These are phyloP conservation scores for Pinus tabuliformis DNA, from an alignment of 75 land plant genomes.

Conservation along the genomic window DNA sequence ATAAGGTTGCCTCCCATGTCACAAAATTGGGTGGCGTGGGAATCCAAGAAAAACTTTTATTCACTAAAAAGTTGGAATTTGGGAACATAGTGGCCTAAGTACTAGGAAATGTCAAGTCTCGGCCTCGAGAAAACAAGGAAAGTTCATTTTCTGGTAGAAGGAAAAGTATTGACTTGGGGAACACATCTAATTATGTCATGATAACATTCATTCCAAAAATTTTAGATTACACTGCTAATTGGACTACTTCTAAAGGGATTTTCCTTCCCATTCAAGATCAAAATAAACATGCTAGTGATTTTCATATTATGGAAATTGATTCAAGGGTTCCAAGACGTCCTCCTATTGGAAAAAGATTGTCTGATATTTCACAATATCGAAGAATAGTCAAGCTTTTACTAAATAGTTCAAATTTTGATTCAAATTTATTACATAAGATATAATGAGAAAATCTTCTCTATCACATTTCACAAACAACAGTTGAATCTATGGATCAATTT, in stretches of 20 bases:
- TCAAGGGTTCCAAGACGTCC: conserved; percentile 47
- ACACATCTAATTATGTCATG: conserved; percentile 19
- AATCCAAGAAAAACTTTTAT: conserved; percentile 35
- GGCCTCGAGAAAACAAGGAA: conserved; percentile 5
- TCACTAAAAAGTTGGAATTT: conserved; percentile 9
- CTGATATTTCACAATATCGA: conserved; percentile 24
- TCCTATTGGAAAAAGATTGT: conserved; percentile 21
- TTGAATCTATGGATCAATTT: not conserved
- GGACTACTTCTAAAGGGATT: conserved; percentile 16
- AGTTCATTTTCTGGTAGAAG: conserved; percentile 40
- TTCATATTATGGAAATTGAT: conserved; percentile 31
- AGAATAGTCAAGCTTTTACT: conserved; percentile 32
- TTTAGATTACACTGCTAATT: conserved; percentile 7
- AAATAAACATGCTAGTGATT: not conserved
- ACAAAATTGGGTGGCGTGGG: conserved; percentile 40
- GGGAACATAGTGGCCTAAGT: conserved; percentile 5
- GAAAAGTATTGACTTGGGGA: conserved; percentile 38
- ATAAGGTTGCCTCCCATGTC: conserved; percentile 35
- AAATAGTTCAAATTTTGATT: conserved; percentile 23
- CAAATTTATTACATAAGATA: conserved; percentile 26
- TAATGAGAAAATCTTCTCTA: conserved; percentile 17
- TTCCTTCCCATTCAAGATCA: conserved; percentile 3
- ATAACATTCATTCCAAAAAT: no score
- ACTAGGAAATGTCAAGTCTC: conserved; percentile 27
- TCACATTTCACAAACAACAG: conserved; percentile 1